These are phyloP conservation scores for Trichoderma citrinoviride DNA, from an alignment of 2,329 filamentous ascomycete species.

Conservation along the genomic window DNA sequence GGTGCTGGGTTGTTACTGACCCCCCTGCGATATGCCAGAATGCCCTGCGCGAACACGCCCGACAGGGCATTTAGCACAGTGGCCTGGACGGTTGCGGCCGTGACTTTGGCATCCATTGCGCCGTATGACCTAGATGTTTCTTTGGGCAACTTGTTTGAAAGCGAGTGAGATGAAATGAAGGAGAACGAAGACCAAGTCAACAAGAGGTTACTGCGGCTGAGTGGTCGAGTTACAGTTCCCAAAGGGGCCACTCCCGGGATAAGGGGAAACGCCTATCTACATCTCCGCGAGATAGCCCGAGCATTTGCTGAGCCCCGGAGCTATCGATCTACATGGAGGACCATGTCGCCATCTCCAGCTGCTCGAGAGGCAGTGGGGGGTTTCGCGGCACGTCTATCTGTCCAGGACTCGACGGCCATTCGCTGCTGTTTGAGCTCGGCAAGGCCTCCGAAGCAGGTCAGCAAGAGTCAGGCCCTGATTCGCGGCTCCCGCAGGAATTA, in stretches of 20 bases:
- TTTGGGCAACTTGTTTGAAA: too few relatives aligned
- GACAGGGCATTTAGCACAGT: slow-evolving; percentile 16
- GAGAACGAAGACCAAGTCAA: neutral
- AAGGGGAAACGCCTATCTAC: too few relatives aligned
- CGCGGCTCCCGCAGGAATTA: neutral
- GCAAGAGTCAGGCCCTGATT: neutral
- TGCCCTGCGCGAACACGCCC: slow-evolving; percentile 17
- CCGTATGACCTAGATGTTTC: neutral
- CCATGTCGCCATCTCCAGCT: neutral
- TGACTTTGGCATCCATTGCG: slow-evolving; percentile 18
- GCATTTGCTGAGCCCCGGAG: neutral
- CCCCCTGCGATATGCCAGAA: slow-evolving; percentile 14
- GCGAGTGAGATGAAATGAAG: too few relatives aligned
- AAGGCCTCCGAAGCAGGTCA: neutral
- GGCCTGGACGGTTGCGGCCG: slow-evolving; percentile 13
- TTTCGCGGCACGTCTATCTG: neutral
- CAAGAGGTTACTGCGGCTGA: neutral
- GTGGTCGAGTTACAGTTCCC: slow-evolving; percentile 1
- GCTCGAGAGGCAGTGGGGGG: neutral
- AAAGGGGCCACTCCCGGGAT: slow-evolving; percentile 7
- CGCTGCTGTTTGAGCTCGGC: neutral
- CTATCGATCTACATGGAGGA: neutral
- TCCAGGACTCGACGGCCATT: too few relatives aligned
- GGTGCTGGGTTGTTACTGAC: neutral
- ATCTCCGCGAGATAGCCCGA: slow-evolving; percentile 16